Base-by-base conservation (phyloP, 2,329 filamentous ascomycete species). In the Fusarium paranaense region DNA sequence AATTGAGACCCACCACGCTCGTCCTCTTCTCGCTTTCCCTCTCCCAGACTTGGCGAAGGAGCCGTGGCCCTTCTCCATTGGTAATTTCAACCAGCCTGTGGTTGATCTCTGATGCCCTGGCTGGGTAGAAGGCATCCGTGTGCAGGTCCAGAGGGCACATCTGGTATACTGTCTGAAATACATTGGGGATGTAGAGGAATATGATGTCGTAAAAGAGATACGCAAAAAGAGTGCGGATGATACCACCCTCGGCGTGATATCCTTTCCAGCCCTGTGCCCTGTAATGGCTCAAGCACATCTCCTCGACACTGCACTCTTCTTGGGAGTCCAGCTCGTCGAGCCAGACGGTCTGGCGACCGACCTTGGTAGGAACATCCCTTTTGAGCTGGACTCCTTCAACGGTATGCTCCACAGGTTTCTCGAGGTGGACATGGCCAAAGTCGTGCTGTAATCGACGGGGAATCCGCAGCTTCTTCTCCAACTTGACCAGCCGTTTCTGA, bases 141-240 rank as follows among this genome's bases (percentile, higher is more conserved):
- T 97, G 93, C 7, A 99, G 86, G 81, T 99, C 97, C 5, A 99
- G 85, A 1, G 97, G 97, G 79, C 95, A 98, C 0, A 95, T 97
- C 83, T 99, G 97, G 81, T 94, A 99, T 1, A 93, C 90, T 7
- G 97, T 99, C 81, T 98, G 96, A 82, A 99, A 99, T 64, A 99
- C 96, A 77, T 98, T 98, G 30, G 97, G 96, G 6, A 98, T 90
- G 82, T 97, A 98, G 30, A 95, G 87, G 83, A 98, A 98, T 8
- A 99, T 86, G 27, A 98, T 90, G 82, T 99, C 96, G 85, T 92
- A 97, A 85, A 98, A 98, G 20, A 99, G 90, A 79, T 97, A 96
- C 16, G 92, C 93, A 82, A 95, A 95, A 30, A 99, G 86, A 0
- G 97, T 99, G n/a, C 95, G 91, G 8, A 98, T 85, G 76, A 98